phyloP scores from a whole-genome alignment of 768 basidiomycete species.

The Saitozyma podzolica region DNA sequence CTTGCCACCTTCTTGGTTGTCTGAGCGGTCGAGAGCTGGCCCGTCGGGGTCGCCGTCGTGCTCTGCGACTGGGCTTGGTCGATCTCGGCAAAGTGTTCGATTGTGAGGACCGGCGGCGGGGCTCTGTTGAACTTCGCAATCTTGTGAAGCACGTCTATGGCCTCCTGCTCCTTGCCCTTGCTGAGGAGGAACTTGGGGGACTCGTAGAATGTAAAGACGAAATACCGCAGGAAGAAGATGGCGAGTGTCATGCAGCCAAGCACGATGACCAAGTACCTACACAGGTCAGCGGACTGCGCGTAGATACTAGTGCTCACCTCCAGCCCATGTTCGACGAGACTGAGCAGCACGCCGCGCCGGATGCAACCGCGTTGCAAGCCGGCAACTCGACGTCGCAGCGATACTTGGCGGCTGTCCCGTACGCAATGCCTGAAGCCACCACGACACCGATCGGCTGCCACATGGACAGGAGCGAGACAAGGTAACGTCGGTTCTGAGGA shows the following conservation, averaged over 20 bases:
- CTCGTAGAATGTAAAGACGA: conserved; percentile 64
- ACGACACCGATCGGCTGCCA: conserved; percentile 57
- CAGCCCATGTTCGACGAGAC: conserved; percentile 63
- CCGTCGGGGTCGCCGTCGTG: conserved; percentile 1
- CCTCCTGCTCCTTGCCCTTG: conserved; percentile 63
- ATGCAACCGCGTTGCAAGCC: conserved; percentile 33
- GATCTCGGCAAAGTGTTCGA: conserved; percentile 52
- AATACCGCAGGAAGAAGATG: conserved; percentile 61
- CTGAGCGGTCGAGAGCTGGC: background rate
- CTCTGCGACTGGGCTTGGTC: conserved; percentile 30
- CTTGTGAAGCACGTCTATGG: conserved; percentile 56
- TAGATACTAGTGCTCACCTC: conserved; percentile 43
- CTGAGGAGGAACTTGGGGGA: conserved; percentile 65
- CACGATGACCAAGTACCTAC: conserved; percentile 57
- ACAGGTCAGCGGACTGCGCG: too few species aligned
- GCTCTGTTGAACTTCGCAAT: conserved; percentile 54
- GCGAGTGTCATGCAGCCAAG: conserved; percentile 56
- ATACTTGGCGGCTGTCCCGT: conserved; percentile 62
- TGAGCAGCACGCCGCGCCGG: conserved; percentile 55
- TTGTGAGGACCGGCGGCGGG: conserved; percentile 44
- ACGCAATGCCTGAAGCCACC: conserved; percentile 59
- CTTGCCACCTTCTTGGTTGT: conserved; percentile 24
- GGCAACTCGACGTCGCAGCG: conserved; percentile 55
- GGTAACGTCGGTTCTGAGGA: conserved; percentile 52
- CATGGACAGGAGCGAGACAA: conserved; percentile 59